Conservation (phyloP, 164 flowering plant species). For the Cinnamomum micranthum region DNA sequence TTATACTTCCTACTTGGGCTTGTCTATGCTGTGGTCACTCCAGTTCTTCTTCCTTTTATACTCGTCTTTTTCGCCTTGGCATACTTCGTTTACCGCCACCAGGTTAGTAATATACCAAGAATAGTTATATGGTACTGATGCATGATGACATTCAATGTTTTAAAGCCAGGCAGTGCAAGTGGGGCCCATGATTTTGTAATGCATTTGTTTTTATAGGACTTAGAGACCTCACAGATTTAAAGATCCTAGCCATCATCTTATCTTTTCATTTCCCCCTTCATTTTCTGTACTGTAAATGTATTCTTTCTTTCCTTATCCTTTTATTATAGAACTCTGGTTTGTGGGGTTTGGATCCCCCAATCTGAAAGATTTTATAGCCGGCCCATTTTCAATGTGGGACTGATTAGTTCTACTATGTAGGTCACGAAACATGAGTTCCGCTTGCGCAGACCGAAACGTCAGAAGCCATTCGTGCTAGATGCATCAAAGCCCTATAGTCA, state of each 20-base stretch:
- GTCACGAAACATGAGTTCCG: too few species aligned
- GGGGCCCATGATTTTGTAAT: background rate
- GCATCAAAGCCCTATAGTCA: too few species aligned
- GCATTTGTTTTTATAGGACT: background rate
- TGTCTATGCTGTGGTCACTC: constrained; percentile 89
- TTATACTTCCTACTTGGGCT: constrained; percentile 85
- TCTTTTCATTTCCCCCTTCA: background rate
- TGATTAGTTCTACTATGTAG: too few species aligned
- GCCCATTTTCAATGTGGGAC: too few species aligned
- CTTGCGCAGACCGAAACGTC: too few species aligned
- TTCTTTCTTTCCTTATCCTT: too few species aligned
- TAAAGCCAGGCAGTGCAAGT: background rate
- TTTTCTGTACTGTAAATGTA: too few species aligned
- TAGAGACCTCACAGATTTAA: background rate
- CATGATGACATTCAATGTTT: too few species aligned
- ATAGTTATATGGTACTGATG: background rate
- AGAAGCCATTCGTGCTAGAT: too few species aligned
- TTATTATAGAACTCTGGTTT: too few species aligned
- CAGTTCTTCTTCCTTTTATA: constrained; percentile 91
- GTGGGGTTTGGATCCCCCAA: too few species aligned
- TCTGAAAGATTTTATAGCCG: too few species aligned
- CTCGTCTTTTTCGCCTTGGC: constrained; percentile 92
- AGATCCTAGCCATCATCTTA: background rate
- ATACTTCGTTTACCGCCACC: constrained; percentile 92
- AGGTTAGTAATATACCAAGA: constrained; percentile 41